phyloP scores from a whole-genome alignment of 345 rosid genomes.

The Eucalyptus brandiana region DNA sequence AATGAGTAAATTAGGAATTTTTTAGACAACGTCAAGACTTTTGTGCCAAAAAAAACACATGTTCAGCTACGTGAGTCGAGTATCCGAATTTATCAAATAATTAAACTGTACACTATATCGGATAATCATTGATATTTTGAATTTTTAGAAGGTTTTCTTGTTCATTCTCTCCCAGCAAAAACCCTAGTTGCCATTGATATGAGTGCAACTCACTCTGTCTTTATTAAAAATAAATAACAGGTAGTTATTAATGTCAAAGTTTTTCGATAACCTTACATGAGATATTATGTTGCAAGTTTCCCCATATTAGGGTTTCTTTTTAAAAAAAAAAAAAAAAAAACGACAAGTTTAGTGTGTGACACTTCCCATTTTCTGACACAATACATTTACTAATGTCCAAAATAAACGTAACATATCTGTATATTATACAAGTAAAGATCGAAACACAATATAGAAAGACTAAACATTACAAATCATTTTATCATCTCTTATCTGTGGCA shows the following conservation, averaged over 20 bases:
- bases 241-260: neutral
- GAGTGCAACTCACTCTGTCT: neutral
- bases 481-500: neutral
- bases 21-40: neutral
- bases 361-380: neutral
- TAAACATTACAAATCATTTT: neutral
- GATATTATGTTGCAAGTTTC: neutral
- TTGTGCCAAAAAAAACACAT: neutral
- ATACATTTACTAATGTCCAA: neutral
- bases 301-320: neutral
- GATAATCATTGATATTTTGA: neutral
- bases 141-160: neutral
- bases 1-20: neutral
- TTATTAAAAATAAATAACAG: neutral
- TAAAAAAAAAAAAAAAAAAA: rapidly evolving
- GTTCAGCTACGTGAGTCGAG: neutral
- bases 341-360: neutral
- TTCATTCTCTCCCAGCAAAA: neutral
- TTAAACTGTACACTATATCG: neutral
- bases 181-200: neutral
- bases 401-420: neutral
- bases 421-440: neutral
- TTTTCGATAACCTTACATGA: neutral
- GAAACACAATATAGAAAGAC: neutral
- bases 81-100: neutral